Evolutionary conservation across 2,329 filamentous ascomycete genomes (phyloP).

Genomic region (Ophiostoma sp.): DNA sequence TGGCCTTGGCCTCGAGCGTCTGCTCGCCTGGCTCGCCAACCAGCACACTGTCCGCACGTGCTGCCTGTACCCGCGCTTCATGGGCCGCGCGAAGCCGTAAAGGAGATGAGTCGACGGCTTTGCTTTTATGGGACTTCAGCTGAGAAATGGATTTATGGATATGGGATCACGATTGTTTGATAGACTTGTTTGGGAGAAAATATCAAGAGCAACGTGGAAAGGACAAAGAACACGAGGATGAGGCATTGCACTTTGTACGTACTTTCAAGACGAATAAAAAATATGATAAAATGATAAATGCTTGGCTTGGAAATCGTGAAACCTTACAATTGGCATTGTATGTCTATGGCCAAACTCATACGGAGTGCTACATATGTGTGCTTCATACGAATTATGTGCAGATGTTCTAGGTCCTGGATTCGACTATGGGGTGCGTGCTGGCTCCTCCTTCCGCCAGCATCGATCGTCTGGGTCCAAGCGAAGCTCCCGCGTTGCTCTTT

Average conservation of each 20-base stretch:
- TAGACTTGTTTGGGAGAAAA: background rate
- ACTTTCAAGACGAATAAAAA: background rate
- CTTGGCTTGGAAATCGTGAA: background rate
- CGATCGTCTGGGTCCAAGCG: background rate
- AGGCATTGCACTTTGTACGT: background rate
- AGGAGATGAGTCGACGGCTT: too few relatives aligned
- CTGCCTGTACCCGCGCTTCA: constrained; percentile 78
- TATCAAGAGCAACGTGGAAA: background rate
- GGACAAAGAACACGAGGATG: background rate
- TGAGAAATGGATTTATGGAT: background rate
- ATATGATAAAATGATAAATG: background rate
- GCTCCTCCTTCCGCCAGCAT: constrained; percentile 9
- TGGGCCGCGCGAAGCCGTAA: constrained; percentile 75
- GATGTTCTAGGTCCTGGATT: background rate
- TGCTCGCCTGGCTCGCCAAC: constrained; percentile 64
- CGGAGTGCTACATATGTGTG: too few relatives aligned
- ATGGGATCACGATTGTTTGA: background rate
- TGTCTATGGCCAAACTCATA: too few relatives aligned
- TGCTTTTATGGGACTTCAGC: background rate
- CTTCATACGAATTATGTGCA: background rate
- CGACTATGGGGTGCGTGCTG: background rate
- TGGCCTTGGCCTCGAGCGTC: constrained; percentile 77
- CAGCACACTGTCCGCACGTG: constrained; percentile 65
- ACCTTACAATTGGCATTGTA: background rate
- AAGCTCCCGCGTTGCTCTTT: background rate